Percentiles rank a stretch among this genome's conserved stretches.
Evolutionary conservation across 2,329 filamentous ascomycete genomes (phyloP).

Genomic region (Fusarium metavorans): DNA sequence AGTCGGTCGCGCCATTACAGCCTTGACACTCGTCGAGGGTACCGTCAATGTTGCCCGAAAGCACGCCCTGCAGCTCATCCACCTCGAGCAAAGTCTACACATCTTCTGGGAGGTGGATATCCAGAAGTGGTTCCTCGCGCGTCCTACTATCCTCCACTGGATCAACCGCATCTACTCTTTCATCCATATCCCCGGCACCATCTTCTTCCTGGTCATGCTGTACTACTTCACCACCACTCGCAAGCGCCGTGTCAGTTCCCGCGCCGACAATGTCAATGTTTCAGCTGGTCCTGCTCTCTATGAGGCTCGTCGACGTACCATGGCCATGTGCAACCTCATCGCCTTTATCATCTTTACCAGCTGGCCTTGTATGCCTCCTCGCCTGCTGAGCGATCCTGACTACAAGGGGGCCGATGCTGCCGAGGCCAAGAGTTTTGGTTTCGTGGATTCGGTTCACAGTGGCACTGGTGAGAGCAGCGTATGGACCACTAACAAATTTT

Average conservation of each 20-base stretch:
- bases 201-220: slow-evolving; percentile 73
- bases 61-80: slow-evolving; percentile 76
- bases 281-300: slow-evolving; percentile 61
- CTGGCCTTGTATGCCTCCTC: slow-evolving; percentile 74
- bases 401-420: slow-evolving; percentile 67
- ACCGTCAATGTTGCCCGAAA: slow-evolving; percentile 76
- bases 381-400: slow-evolving; percentile 66
- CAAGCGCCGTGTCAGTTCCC: slow-evolving; percentile 55
- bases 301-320: slow-evolving; percentile 67
- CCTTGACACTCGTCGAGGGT: slow-evolving; percentile 74
- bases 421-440: slow-evolving; percentile 70
- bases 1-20: slow-evolving; percentile 77
- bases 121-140: slow-evolving; percentile 65
- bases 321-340: slow-evolving; percentile 71
- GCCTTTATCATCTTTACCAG: slow-evolving; percentile 72
- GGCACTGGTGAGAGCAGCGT: slow-evolving; percentile 64
- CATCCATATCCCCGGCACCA: slow-evolving; percentile 82
- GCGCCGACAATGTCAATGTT: slow-evolving; percentile 47
- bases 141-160: slow-evolving; percentile 71
- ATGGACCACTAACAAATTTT: slow-evolving; percentile 73
- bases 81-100: slow-evolving; percentile 72
- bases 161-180: slow-evolving; percentile 81
- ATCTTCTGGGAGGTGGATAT: slow-evolving; percentile 75
- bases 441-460: slow-evolving; percentile 71
- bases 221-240: slow-evolving; percentile 78